These are phyloP conservation scores for Solanum medicagineum DNA, from an alignment of 257 asterid species.

Conservation along the genomic window DNA sequence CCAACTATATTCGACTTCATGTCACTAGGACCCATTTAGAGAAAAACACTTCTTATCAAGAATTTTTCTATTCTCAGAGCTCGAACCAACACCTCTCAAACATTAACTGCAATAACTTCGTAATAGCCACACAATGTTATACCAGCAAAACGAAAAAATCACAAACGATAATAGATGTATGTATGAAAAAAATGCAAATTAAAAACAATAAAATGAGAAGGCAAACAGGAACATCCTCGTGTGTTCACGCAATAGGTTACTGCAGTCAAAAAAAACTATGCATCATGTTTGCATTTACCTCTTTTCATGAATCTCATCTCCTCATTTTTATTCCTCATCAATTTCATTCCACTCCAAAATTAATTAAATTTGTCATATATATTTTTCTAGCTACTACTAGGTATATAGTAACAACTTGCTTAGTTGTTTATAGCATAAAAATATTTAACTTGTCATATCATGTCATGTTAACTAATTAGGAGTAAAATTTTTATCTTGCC, in stretches of 20 bases:
- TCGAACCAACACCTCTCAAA: too few relatives aligned
- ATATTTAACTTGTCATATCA: not conserved
- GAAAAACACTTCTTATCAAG: too few relatives aligned
- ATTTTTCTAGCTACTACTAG: too few relatives aligned
- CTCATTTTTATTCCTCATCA: conserved; percentile 33
- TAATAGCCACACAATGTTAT: not conserved
- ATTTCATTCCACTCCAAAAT: not conserved
- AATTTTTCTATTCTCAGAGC: too few relatives aligned
- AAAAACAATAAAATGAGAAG: conserved; percentile 8
- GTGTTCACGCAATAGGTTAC: conserved; percentile 60
- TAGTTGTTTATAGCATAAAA: not conserved
- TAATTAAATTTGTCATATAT: too few relatives aligned
- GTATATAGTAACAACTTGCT: not conserved
- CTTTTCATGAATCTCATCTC: conserved; percentile 65
- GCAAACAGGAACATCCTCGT: conserved; percentile 48
- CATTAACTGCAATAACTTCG: too few relatives aligned
- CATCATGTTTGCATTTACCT: conserved; percentile 33
- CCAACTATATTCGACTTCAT: too few relatives aligned
- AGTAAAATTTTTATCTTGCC: too few relatives aligned
- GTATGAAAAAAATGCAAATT: not conserved
- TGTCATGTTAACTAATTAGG: not conserved
- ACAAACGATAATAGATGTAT: not conserved
- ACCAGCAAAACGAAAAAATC: too few relatives aligned
- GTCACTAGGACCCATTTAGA: too few relatives aligned
- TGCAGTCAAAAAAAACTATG: conserved; percentile 26